Evolutionary conservation across 768 basidiomycete species (phyloP).

Genomic region (Macrolepiota albuminosa): DNA sequence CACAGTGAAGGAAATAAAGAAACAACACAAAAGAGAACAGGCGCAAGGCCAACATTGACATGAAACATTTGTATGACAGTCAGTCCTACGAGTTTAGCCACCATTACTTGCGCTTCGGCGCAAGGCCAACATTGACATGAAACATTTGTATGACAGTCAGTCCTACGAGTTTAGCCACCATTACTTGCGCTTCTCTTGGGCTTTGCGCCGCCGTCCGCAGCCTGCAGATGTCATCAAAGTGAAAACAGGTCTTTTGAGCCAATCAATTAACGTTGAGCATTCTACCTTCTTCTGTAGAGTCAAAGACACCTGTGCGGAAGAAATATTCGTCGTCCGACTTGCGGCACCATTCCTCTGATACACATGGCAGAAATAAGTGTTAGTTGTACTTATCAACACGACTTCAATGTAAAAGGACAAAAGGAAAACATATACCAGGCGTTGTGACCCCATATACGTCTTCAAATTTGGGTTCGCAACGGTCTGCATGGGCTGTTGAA

Average conservation of each 20-base stretch:
- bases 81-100: not conserved
- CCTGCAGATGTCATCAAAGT: not conserved
- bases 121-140: not conserved
- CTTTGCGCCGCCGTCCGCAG: not conserved
- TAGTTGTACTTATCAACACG: not conserved
- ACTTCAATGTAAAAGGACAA: not conserved
- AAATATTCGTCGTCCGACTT: not conserved
- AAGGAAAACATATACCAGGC: constrained; percentile 9
- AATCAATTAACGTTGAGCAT: not conserved
- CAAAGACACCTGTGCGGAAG: not conserved
- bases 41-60: not conserved
- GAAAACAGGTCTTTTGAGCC: not conserved
- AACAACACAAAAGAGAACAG: not conserved
- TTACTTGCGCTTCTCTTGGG: constrained; percentile 9
- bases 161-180: not conserved
- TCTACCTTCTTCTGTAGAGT: constrained; percentile 6
- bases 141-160: not conserved
- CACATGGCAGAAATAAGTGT: not conserved
- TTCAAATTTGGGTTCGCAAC: not conserved
- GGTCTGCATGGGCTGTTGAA: not conserved
- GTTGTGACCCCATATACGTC: constrained; percentile 2
- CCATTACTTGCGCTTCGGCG: constrained; percentile 6
- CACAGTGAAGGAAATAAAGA: not conserved
- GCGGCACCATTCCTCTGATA: not conserved
- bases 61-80: not conserved